These are phyloP conservation scores for Microbotryomycetes sp. DNA, from an alignment of 1,284 basidiomycete genomes.

Conservation along the genomic window DNA sequence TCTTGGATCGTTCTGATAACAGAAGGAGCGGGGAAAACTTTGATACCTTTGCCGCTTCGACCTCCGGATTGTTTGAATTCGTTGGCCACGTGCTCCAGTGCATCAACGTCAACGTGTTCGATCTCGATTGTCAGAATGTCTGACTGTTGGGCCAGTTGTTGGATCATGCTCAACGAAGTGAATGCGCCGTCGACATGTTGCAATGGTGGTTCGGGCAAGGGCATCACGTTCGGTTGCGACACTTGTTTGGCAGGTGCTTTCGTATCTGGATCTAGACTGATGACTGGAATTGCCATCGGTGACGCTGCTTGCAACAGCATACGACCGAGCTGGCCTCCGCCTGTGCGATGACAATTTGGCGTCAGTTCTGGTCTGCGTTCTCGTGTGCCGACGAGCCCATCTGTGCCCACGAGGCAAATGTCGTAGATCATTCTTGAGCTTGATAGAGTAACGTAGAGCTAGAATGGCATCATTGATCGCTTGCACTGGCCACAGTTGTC, in stretches of 20 bases:
- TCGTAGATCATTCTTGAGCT: neutral
- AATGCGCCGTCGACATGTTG: slow-evolving; percentile 85
- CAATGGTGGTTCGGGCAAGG: slow-evolving; percentile 19
- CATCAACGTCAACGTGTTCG: slow-evolving; percentile 83
- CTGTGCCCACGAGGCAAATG: neutral
- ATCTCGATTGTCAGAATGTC: slow-evolving; percentile 95
- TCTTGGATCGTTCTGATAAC: slow-evolving; percentile 92
- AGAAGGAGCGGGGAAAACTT: slow-evolving; percentile 74
- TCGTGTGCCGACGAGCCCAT: too few species aligned
- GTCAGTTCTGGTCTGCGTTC: neutral
- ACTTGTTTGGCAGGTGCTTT: slow-evolving; percentile 88
- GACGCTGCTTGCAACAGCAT: slow-evolving; percentile 93
- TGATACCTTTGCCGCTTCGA: slow-evolving; percentile 44
- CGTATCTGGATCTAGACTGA: slow-evolving; percentile 78
- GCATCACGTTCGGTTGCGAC: slow-evolving; percentile 26
- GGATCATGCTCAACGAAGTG: slow-evolving; percentile 71
- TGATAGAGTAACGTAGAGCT: neutral
- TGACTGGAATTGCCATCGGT: slow-evolving; percentile 75
- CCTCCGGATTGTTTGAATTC: slow-evolving; percentile 42
- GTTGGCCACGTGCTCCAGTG: slow-evolving; percentile 62
- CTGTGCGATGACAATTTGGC: slow-evolving; percentile 40
- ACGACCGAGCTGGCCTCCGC: slow-evolving; percentile 94
- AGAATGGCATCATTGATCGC: neutral
- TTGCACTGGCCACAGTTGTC: too few species aligned
- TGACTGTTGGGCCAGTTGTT: slow-evolving; percentile 68